phyloP scores from a whole-genome alignment of 768 basidiomycete genomes.

The Psilocybe cubensis region DNA sequence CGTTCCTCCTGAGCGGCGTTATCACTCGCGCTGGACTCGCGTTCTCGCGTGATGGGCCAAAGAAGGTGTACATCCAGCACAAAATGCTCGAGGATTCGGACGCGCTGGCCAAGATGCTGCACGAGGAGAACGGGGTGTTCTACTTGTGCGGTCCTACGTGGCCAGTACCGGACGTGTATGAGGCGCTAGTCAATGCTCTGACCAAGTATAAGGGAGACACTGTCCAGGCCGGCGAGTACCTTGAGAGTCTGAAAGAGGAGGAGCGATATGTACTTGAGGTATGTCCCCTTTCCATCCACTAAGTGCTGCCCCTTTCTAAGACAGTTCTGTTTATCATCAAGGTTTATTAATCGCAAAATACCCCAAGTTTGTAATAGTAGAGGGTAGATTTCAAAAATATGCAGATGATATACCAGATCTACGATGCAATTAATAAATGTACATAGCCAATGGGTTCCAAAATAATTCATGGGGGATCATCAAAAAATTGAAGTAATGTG shows the following conservation, averaged over 20 bases:
- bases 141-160: conserved; percentile 98
- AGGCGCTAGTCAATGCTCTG: conserved; percentile 86
- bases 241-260: conserved; percentile 93
- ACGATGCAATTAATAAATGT: background rate
- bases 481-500: background rate
- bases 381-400: conserved; percentile 7
- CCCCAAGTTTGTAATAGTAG: background rate
- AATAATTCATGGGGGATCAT: background rate
- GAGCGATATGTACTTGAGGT: conserved; percentile 98
- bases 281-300: conserved; percentile 11
- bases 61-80: conserved; percentile 98
- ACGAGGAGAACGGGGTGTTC: conserved; percentile 79
- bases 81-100: conserved; percentile 94
- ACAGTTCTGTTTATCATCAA: background rate
- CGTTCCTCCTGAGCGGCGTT: conserved; percentile 82
- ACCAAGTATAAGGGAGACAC: conserved; percentile 69
- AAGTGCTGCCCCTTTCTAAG: background rate
- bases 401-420: background rate
- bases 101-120: conserved; percentile 73
- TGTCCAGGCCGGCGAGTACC: conserved; percentile 72
- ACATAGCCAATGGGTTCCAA: background rate
- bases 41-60: conserved; percentile 91
- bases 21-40: conserved; percentile 93
- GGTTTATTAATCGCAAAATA: background rate
- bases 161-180: conserved; percentile 99